These are phyloP conservation scores for Sclerotinia spermophila DNA, from an alignment of 2,329 filamentous ascomycete species.

Conservation along the genomic window DNA sequence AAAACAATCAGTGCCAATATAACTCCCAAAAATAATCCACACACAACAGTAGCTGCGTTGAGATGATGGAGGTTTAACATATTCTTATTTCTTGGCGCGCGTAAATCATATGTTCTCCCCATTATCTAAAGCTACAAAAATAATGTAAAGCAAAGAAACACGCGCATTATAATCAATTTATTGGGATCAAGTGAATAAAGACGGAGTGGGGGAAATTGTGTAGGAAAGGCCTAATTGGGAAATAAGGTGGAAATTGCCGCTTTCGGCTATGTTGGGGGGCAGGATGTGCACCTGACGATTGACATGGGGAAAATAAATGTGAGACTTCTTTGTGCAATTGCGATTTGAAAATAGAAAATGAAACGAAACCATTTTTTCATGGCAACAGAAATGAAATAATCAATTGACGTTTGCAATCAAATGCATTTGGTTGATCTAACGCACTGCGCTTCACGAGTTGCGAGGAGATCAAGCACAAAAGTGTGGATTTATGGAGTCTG, in stretches of 20 bases:
- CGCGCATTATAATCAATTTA: not conserved
- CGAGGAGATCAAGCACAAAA: not conserved
- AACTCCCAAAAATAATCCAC: slow-evolving; percentile 12
- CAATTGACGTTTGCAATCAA: not conserved
- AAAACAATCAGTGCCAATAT: slow-evolving; percentile 8
- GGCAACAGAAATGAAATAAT: not conserved
- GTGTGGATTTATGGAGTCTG: not conserved
- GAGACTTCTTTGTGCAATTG: not conserved
- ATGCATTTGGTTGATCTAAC: not conserved
- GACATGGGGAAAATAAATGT: not conserved
- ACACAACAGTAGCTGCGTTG: slow-evolving; percentile 8
- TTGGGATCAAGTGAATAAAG: slow-evolving; percentile 1
- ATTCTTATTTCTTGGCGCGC: not conserved
- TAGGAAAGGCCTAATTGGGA: not conserved
- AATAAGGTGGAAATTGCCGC: not conserved
- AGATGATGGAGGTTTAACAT: slow-evolving; percentile 14
- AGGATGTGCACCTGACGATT: not conserved
- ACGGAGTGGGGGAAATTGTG: not conserved
- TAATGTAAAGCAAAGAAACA: not conserved
- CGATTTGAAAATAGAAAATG: too few species aligned
- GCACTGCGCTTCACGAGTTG: not conserved
- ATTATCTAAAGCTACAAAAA: not conserved
- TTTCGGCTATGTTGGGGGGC: slow-evolving; percentile 3
- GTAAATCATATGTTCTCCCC: not conserved
- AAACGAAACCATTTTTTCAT: not conserved